Percentiles rank a stretch among this genome's conserved stretches.
Evolutionary conservation across 352 stramenopile genomes (phyloP).

Genomic region (Chrysophaeum taylorii): DNA sequence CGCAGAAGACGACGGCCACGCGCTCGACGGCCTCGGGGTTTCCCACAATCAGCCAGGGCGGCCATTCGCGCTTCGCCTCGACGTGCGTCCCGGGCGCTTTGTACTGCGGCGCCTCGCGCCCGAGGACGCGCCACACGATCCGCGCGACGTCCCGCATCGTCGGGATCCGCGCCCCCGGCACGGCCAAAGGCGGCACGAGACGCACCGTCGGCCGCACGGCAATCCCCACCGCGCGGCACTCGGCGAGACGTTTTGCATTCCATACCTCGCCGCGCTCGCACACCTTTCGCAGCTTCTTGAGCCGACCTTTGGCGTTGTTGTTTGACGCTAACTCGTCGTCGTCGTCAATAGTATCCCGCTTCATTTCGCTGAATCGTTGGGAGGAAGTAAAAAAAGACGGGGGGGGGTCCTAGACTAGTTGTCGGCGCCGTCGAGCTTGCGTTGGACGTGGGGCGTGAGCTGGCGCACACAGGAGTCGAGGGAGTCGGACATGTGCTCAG

Average conservation of each 20-base stretch:
- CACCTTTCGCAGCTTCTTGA: background rate
- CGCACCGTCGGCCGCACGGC: background rate
- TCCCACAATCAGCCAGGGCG: background rate
- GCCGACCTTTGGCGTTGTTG: background rate
- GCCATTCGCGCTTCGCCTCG: background rate
- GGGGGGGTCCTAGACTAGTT: no score
- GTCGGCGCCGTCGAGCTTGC: no score
- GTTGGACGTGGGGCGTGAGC: conserved; percentile 11
- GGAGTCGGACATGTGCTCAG: background rate
- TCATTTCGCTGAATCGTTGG: no score
- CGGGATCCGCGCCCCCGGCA: background rate
- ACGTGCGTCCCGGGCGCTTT: background rate
- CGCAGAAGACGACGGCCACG: background rate
- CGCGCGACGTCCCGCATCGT: background rate
- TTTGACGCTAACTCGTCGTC: no score
- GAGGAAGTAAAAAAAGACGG: no score
- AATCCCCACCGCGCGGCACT: background rate
- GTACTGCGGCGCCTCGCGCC: background rate
- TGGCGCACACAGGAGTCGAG: background rate
- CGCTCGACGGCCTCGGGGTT: background rate
- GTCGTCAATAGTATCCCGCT: no score
- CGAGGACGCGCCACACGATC: background rate
- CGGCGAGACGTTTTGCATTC: background rate
- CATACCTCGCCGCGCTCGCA: background rate
- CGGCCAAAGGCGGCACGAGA: background rate